Conservation (phyloP, 164 flowering plant genomes). For the Taxillus chinensis region DNA sequence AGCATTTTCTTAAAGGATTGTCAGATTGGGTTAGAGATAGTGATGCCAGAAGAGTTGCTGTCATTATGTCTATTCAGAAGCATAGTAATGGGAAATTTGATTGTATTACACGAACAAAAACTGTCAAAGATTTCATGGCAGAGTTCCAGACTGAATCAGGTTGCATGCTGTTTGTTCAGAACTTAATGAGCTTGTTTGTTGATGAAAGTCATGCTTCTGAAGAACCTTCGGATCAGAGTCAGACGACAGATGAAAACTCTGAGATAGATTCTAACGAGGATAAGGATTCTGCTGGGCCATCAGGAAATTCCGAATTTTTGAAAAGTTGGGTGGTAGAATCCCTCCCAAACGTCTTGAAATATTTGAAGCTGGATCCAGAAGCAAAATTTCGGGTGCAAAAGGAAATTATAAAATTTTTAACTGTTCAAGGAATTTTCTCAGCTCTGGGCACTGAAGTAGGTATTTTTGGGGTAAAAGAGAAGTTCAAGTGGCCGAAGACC, state of each 20-base stretch:
- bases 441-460: slow-evolving; percentile 93
- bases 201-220: slow-evolving; percentile 64
- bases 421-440: slow-evolving; percentile 89
- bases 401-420: slow-evolving; percentile 77
- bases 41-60: slow-evolving; percentile 65
- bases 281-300: slow-evolving; percentile 39
- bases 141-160: slow-evolving; percentile 71
- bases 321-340: slow-evolving; percentile 84
- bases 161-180: slow-evolving; percentile 63
- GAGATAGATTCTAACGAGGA: slow-evolving; percentile 72
- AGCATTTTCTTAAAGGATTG: slow-evolving; percentile 54
- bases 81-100: slow-evolving; percentile 85
- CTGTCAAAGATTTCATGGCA: slow-evolving; percentile 56
- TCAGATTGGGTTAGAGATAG: slow-evolving; percentile 50
- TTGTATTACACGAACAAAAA: slow-evolving; percentile 54
- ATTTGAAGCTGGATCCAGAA: slow-evolving; percentile 56
- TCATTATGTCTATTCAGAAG: slow-evolving; percentile 71
- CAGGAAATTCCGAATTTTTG: slow-evolving; percentile 46
- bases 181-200: slow-evolving; percentile 62
- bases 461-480: slow-evolving; percentile 87
- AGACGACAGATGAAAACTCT: slow-evolving; percentile 87
- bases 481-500: slow-evolving; percentile 82
- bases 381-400: slow-evolving; percentile 57
- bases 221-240: slow-evolving; percentile 94
- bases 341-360: slow-evolving; percentile 57